These are phyloP conservation scores for Candida verbasci DNA, from an alignment of 805 yeast species.

Conservation along the genomic window DNA sequence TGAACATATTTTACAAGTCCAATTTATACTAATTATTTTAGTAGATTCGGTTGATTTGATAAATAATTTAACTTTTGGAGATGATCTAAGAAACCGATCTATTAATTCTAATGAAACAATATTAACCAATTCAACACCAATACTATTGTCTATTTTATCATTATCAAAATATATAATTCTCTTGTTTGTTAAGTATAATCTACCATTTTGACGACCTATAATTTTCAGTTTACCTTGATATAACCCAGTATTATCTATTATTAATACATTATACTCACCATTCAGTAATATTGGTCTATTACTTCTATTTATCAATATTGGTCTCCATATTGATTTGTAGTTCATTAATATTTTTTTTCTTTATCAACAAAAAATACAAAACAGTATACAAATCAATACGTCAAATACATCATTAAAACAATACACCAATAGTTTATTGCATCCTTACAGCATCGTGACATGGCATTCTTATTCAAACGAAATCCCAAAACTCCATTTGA, in stretches of 20 bases:
- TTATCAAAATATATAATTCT: slow-evolving; percentile 73
- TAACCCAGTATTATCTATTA: slow-evolving; percentile 52
- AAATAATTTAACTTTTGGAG: slow-evolving; percentile 63
- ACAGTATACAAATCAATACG: too few species aligned
- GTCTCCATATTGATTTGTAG: slow-evolving; percentile 26
- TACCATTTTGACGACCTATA: slow-evolving; percentile 62
- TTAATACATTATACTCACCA: slow-evolving; percentile 28
- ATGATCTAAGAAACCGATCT: slow-evolving; percentile 64
- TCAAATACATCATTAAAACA: too few species aligned
- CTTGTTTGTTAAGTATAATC: slow-evolving; percentile 70
- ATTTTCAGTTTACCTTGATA: slow-evolving; percentile 75
- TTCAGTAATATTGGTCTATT: slow-evolving; percentile 34
- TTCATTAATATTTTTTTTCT: slow-evolving; percentile 7
- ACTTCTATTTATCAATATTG: slow-evolving; percentile 33
- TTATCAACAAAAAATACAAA: too few species aligned
- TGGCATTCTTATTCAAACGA: slow-evolving; percentile 90
- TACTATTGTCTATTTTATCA: slow-evolving; percentile 27
- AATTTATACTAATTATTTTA: slow-evolving; percentile 25
- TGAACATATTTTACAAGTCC: slow-evolving; percentile 93
- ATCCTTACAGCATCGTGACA: too few species aligned
- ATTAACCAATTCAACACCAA: slow-evolving; percentile 43
- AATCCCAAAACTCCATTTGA: slow-evolving; percentile 89
- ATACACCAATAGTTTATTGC: too few species aligned
- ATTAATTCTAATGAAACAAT: slow-evolving; percentile 36
- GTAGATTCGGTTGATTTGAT: slow-evolving; percentile 8